Percentiles rank a stretch among this genome's conserved stretches.
These are phyloP conservation scores for Breynia disticha DNA, from an alignment of 441 rosid genomes.

Conservation along the genomic window DNA sequence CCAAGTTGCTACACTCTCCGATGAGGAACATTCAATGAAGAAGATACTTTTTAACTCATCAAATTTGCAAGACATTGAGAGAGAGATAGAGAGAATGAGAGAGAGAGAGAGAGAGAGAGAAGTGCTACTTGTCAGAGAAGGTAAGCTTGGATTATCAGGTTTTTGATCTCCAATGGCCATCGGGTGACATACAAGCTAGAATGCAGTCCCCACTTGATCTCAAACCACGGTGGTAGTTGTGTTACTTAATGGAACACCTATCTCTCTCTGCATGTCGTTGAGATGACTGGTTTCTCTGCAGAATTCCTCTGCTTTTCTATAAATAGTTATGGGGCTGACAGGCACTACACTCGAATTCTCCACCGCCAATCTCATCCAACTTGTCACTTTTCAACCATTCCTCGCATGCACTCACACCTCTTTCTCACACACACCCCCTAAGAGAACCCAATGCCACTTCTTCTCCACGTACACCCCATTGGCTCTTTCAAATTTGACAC, in stretches of 20 bases:
- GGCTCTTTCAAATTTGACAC: too few species aligned
- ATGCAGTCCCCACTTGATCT: slow-evolving; percentile 29
- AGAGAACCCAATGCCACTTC: too few species aligned
- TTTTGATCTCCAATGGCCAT: slow-evolving; percentile 22
- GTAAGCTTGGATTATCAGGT: slow-evolving; percentile 19
- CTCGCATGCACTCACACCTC: slow-evolving; percentile 11
- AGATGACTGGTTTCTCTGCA: slow-evolving; percentile 1
- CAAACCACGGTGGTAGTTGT: neutral
- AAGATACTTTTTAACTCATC: neutral
- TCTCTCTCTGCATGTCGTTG: slow-evolving; percentile 4
- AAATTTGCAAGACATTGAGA: neutral
- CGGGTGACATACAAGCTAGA: slow-evolving; percentile 18
- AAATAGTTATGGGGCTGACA: slow-evolving; percentile 28
- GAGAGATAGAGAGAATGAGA: neutral
- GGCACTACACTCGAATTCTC: slow-evolving; percentile 20
- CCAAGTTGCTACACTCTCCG: slow-evolving; percentile 10
- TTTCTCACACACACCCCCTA: slow-evolving; percentile 1
- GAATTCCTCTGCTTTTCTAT: slow-evolving; percentile 17
- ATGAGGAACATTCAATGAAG: neutral
- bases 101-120: neutral
- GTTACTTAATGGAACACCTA: too few species aligned
- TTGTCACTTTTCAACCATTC: slow-evolving; percentile 22
- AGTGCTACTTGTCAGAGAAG: slow-evolving; percentile 19
- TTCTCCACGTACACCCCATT: too few species aligned
- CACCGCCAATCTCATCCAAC: slow-evolving; percentile 32